Evolutionary conservation across 352 stramenopile genomes (phyloP), one percentile per base, ranked within the genome.

Genomic region (Phytopythium litorale): DNA sequence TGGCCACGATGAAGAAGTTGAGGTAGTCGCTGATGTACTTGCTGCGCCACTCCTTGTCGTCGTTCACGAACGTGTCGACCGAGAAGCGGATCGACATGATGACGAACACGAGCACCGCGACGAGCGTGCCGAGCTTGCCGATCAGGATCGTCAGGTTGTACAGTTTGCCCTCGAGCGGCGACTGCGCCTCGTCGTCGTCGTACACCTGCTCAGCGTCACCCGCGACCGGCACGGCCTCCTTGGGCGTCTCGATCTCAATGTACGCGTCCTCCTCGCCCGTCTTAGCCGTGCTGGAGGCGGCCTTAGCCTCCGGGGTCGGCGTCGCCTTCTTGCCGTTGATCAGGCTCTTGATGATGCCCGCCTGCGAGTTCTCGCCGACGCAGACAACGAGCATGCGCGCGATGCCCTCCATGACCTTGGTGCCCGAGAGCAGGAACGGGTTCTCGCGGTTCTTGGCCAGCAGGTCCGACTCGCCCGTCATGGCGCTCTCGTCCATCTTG

Each of bases 381-480:
- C 90, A 96, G 12, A 97, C 77, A 9, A 98, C 93, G 37, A 99
- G 72, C 83, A 98, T 98, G 64, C 88, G 87, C 33, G 82, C 90
- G 7, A 94, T 80, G 7, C 97, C 97, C 52, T 96, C 88, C 72
- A 96, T 97, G 28, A 98, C 88, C 42, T 96, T 97, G 23, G 92
- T 98, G 25, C 96, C 96, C 1, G 90, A 98, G 21, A 99, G 79
- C 16, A 99, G 67, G 70, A 98, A 98, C 19, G 92, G 90, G 66
- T 97, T 92, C n/a, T 89, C 76, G 0, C 66, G 65, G 53, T 78
- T 81, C 68, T 98, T 98, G 21, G 65, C 59, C 48, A 98, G 68
- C 28, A 97, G 69, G 21, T 97, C 87, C 15, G 91, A 88, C 70
- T 98, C 93, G 32, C 92, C 93, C 21, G 92, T 98, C 62, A 98